A percentile compares a stretch with the other conserved stretches of the same genome.
Evolutionary conservation across 1,139 yeast species (phyloP).

Genomic region (Blastobotrys proliferans): DNA sequence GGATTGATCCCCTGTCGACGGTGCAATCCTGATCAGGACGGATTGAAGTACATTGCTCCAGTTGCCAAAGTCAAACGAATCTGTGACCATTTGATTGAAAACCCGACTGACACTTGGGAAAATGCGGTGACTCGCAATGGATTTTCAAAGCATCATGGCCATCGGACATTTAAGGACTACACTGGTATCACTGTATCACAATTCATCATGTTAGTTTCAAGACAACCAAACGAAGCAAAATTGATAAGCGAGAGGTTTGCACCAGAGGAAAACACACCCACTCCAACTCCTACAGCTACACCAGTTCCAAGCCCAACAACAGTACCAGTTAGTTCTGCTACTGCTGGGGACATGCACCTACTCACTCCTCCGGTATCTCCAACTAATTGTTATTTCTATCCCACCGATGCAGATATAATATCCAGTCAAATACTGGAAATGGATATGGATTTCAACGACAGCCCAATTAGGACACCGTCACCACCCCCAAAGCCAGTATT

Average conservation of each 20-base stretch:
- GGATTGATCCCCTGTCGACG: constrained; percentile 19
- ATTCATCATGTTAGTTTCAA: constrained; percentile 1
- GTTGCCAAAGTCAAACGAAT: constrained; percentile 6
- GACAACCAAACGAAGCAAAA: not conserved
- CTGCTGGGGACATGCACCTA: not conserved
- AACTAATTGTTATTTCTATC: too few species aligned
- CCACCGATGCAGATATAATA: too few species aligned
- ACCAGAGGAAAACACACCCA: too few species aligned
- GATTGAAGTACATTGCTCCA: constrained; percentile 6
- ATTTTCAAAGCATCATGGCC: constrained; percentile 18
- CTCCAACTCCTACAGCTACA: not conserved
- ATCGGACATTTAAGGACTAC: constrained; percentile 17
- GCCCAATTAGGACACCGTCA: too few species aligned
- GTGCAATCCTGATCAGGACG: constrained; percentile 17
- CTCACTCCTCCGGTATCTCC: too few species aligned
- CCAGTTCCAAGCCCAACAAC: not conserved
- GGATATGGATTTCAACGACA: too few species aligned
- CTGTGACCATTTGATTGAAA: constrained; percentile 1
- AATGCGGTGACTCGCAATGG: constrained; percentile 10
- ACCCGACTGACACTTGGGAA: constrained; percentile 7
- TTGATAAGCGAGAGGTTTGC: too few species aligned
- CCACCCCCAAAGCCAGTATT: not conserved
- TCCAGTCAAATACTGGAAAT: too few species aligned
- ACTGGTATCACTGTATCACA: constrained; percentile 15
- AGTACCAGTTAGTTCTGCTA: not conserved